Base-by-base conservation (phyloP, 1,139 yeast genomes). In the Scheffersomyces parashehatae region DNA sequence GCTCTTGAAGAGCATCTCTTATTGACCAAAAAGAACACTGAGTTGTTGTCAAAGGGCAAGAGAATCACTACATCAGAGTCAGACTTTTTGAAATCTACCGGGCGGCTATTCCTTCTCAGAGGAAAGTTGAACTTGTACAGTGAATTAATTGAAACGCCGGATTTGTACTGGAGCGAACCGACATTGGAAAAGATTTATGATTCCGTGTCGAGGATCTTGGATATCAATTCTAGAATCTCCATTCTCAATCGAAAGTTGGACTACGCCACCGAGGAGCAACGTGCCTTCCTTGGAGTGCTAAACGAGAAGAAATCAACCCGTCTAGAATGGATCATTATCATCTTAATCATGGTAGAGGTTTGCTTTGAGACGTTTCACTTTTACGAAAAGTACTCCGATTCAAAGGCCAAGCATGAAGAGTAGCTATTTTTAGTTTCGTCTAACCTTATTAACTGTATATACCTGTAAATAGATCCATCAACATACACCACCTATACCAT, bases 81-180 rank as follows among this genome's bases (percentile, higher is more conserved):
- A 4, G 89, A 86, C 35, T 82, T 87, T 4, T 65, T 89, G 40
- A 73, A 74, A 52, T 72, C 84, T 3, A 88, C 95, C 0, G 97
- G 97, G 0, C 73, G 83, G 44, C 69, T 90, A 28, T 79, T 90
- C 46, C 69, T 86, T 38, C 70, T 90, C 15, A 70, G 97, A 46
- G 97, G 96, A 1, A 85, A 85, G 53, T 73, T 90, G 49, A 90
- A 90, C 55, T 66, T 90, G 37, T 88, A 90, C 61, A 85, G 93
- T n/a, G 96, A 90, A 57, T 74, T 90, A 43, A 88, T 88, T 36
- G 97, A 90, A 55, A 88, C 95, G 0, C 97, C 97, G 0, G 97
- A 90, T 60, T 65, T 89, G 38, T 90, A 89, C 64, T 90, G 97
- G 97, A 81, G 89, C 42, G 97, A 89, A 55, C 96, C 97, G 0